Percentiles rank a stretch among this genome's conserved stretches.
Conservation (phyloP, 768 basidiomycete species). For the Termitomyces titanicus region DNA sequence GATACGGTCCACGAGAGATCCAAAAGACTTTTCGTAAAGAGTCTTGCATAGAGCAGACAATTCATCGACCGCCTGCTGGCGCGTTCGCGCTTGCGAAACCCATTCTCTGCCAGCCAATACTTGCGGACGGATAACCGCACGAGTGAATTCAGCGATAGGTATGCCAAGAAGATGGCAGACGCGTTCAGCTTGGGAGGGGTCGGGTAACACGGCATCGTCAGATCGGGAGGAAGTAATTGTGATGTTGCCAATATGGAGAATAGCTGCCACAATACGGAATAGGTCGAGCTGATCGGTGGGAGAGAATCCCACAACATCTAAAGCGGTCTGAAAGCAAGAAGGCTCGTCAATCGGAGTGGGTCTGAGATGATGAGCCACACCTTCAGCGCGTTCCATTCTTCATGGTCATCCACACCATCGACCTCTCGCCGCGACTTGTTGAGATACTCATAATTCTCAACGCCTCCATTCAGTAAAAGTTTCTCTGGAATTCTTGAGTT, state of each 20-base stretch:
- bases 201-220: conserved; percentile 75
- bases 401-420: conserved; percentile 91
- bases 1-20: conserved; percentile 89
- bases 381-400: conserved; percentile 82
- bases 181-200: conserved; percentile 81
- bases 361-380: conserved; percentile 33
- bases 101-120: conserved; percentile 95
- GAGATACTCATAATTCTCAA: conserved; percentile 87
- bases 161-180: conserved; percentile 92
- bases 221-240: conserved; percentile 72
- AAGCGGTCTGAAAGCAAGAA: conserved; percentile 51
- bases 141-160: conserved; percentile 81
- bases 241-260: conserved; percentile 96
- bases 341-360: neutral
- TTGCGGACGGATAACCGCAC: conserved; percentile 83
- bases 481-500: conserved; percentile 42
- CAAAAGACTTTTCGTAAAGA: conserved; percentile 96
- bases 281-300: conserved; percentile 83
- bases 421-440: conserved; percentile 87
- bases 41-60: conserved; percentile 90
- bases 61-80: conserved; percentile 91
- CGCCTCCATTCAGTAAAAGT: conserved; percentile 66
- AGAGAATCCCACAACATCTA: conserved; percentile 89
- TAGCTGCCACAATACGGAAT: conserved; percentile 90
- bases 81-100: conserved; percentile 91